Conservation (phyloP, 176 grass and related monocot species). For the Microstegium vimineum region DNA sequence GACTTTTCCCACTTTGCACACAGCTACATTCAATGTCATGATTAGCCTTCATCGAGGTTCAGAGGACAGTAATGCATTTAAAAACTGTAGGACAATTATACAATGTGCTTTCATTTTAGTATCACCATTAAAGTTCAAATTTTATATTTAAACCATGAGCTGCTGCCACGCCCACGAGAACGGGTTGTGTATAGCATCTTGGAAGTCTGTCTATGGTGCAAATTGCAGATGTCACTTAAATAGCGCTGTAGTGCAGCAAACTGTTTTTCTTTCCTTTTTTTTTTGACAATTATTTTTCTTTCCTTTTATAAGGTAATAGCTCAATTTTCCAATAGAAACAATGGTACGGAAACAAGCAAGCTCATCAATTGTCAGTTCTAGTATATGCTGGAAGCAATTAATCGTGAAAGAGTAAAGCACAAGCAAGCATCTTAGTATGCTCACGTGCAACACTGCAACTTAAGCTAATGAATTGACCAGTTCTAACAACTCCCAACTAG, state of each 20-base stretch:
- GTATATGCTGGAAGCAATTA: neutral
- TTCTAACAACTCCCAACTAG: constrained; percentile 4
- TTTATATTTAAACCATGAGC: neutral
- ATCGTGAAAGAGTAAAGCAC: neutral
- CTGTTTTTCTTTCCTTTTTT: no score
- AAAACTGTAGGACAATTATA: neutral
- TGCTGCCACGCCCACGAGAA: neutral
- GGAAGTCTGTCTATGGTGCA: neutral
- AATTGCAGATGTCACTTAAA: neutral
- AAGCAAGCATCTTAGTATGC: neutral
- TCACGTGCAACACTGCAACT: neutral
- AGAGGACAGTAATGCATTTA: neutral
- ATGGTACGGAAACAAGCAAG: neutral
- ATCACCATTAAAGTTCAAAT: neutral
- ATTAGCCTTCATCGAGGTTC: constrained; percentile 1
- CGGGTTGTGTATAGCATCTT: neutral
- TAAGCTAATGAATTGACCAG: neutral
- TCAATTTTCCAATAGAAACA: constrained; percentile 2
- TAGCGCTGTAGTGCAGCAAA: neutral
- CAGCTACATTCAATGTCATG: neutral
- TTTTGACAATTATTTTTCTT: constrained; percentile 7
- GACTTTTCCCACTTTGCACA: neutral
- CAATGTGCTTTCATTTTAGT: neutral
- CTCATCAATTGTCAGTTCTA: neutral
- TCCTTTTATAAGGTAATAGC: neutral